These are phyloP conservation scores for Gremmenia infestans DNA, from an alignment of 2,329 filamentous ascomycete species.

Conservation along the genomic window DNA sequence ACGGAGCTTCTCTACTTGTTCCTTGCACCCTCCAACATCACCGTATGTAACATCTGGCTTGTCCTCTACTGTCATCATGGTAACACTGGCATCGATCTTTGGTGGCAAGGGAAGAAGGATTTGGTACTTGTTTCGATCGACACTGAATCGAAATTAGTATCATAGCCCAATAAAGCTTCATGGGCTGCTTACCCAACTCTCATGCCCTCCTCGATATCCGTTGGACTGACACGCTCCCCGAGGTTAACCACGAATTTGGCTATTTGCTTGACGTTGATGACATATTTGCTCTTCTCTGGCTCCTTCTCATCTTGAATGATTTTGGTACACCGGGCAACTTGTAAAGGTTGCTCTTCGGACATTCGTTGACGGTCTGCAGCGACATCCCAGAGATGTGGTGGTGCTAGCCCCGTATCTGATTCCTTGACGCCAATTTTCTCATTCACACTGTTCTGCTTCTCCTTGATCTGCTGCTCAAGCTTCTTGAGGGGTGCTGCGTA, in stretches of 20 bases:
- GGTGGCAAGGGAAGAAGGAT: conserved; percentile 93
- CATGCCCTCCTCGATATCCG: conserved; percentile 99
- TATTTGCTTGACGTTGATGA: conserved; percentile 99
- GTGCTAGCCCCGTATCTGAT: conserved; percentile 96
- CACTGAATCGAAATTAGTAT: conserved; percentile 41
- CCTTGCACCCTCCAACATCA: conserved; percentile 97
- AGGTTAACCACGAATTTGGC: conserved; percentile 99
- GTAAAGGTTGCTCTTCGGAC: conserved; percentile 95
- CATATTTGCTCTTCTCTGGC: conserved; percentile 97
- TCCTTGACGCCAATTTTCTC: conserved; percentile 98
- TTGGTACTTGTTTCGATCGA: conserved; percentile 98
- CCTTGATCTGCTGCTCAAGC: conserved; percentile 98
- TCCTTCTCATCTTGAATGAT: conserved; percentile 98
- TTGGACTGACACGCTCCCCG: conserved; percentile 92
- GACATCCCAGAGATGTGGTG: conserved; percentile 98
- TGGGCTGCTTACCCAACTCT: conserved; percentile 64
- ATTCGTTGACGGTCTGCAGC: conserved; percentile 97
- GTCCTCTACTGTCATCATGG: conserved; percentile 99
- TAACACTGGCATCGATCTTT: conserved; percentile 98
- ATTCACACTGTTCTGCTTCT: conserved; percentile 95
- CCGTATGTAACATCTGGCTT: conserved; percentile 99
- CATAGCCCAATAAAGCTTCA: conserved; percentile 7
- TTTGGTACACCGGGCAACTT: conserved; percentile 97
- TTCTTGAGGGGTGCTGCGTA: conserved; percentile 93
- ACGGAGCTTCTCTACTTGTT: conserved; percentile 97